phyloP scores from a whole-genome alignment of 2,329 filamentous ascomycete genomes.

The Neofusicoccum umdonicola region DNA sequence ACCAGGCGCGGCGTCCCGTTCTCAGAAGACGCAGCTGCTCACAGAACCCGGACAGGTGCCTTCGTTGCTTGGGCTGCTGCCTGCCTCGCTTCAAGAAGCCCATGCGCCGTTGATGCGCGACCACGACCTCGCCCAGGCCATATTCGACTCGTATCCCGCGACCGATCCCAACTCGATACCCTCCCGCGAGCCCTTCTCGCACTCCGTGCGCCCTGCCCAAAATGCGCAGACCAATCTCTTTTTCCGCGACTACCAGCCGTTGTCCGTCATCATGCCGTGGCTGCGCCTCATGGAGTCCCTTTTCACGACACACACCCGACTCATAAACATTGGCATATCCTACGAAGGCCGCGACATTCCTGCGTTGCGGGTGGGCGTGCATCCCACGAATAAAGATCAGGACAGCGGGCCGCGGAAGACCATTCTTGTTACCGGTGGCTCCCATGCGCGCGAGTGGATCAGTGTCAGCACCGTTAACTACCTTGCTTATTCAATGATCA shows the following conservation, averaged over 20 bases:
- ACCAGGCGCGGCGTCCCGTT: not conserved
- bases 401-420: constrained; percentile 63
- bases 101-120: constrained; percentile 78
- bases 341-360: constrained; percentile 85
- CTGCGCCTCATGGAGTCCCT: constrained; percentile 86
- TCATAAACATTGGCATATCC: constrained; percentile 76
- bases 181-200: constrained; percentile 26
- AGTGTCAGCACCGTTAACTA: constrained; percentile 89
- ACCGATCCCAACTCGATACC: constrained; percentile 32
- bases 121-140: constrained; percentile 64
- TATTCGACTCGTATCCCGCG: constrained; percentile 72
- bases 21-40: not conserved
- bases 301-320: constrained; percentile 76
- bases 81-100: constrained; percentile 66
- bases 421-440: constrained; percentile 76
- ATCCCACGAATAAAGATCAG: constrained; percentile 49
- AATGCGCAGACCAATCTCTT: constrained; percentile 62
- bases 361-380: constrained; percentile 71
- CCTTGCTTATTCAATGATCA: constrained; percentile 83
- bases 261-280: constrained; percentile 84
- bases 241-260: constrained; percentile 88
- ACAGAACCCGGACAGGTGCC: constrained; percentile 48
- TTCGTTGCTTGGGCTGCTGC: constrained; percentile 76
- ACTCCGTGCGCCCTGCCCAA: constrained; percentile 30
- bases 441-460: constrained; percentile 97